phyloP scores from a whole-genome alignment of 2,329 filamentous ascomycete genomes.

The Tolypocladium inflatum region DNA sequence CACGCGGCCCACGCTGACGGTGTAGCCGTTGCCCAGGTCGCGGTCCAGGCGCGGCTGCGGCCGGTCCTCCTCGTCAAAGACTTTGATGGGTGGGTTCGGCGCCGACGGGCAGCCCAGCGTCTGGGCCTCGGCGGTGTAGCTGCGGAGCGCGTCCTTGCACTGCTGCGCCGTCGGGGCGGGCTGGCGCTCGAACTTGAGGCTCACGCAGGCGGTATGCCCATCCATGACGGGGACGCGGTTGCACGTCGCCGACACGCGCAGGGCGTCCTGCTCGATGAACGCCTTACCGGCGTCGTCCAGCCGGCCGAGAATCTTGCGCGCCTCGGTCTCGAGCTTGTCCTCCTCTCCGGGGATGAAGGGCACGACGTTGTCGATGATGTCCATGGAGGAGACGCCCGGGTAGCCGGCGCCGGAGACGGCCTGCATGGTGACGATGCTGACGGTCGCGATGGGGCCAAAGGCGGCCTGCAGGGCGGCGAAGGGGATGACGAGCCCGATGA shows the following conservation, averaged over 20 bases:
- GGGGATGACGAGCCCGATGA: constrained; percentile 91
- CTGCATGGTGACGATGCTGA: constrained; percentile 84
- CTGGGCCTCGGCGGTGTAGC: constrained; percentile 76
- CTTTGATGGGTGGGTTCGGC: constrained; percentile 69
- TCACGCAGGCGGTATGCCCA: constrained; percentile 92
- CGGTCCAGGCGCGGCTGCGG: constrained; percentile 88
- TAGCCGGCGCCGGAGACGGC: constrained; percentile 90
- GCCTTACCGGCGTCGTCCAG: constrained; percentile 63
- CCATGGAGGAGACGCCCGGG: constrained; percentile 85
- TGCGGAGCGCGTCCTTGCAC: constrained; percentile 69
- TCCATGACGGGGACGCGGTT: constrained; percentile 93
- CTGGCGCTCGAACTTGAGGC: constrained; percentile 67
- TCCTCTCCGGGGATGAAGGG: constrained; percentile 91
- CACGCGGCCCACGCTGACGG: constrained; percentile 81
- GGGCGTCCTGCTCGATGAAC: constrained; percentile 63
- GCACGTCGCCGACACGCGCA: constrained; percentile 79
- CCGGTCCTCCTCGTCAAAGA: constrained; percentile 82
- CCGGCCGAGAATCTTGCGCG: constrained; percentile 81
- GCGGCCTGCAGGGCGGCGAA: constrained; percentile 80
- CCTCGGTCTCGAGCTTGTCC: constrained; percentile 91
- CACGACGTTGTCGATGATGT: constrained; percentile 92
- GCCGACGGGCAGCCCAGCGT: constrained; percentile 80
- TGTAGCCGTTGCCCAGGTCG: constrained; percentile 76
- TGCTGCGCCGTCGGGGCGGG: constrained; percentile 66
- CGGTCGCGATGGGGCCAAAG: constrained; percentile 72